phyloP scores from a whole-genome alignment of 1,284 basidiomycete genomes.

The Cutaneotrichosporon dermatis region DNA sequence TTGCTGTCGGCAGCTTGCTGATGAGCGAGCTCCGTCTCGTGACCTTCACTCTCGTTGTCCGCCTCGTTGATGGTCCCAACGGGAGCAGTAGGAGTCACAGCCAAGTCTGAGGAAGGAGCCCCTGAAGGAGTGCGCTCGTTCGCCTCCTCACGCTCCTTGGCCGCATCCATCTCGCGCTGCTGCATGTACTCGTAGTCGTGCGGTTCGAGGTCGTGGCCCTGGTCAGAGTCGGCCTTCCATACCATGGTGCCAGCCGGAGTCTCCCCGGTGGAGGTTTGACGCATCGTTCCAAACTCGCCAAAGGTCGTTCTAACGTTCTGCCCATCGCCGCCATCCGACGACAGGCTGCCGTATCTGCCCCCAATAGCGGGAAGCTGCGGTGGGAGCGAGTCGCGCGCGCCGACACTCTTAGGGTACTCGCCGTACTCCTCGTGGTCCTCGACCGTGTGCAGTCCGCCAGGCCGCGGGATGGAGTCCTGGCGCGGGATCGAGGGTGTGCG shows the following conservation, averaged over 20 bases:
- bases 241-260: conserved; percentile 3
- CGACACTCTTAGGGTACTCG: conserved; percentile 25
- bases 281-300: conserved; percentile 31
- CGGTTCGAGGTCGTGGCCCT: not conserved
- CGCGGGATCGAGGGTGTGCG: conserved; percentile 21
- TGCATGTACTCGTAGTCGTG: conserved; percentile 45
- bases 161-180: conserved; percentile 35
- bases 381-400: not conserved
- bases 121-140: not conserved
- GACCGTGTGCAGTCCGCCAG: conserved; percentile 15
- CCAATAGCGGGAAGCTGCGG: conserved; percentile 7
- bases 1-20: not conserved
- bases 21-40: not conserved
- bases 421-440: conserved; percentile 37
- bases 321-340: not conserved
- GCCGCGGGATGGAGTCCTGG: conserved; percentile 6
- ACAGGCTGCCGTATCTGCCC: conserved; percentile 2
- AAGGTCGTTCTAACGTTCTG: not conserved
- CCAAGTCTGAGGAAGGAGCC: not conserved
- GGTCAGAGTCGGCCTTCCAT: not conserved
- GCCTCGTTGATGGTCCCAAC: not conserved
- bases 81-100: not conserved
- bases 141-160: conserved; percentile 10
- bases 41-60: not conserved
- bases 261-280: not conserved